phyloP scores from a whole-genome alignment of 345 rosid species.

The Citrus glauca region DNA sequence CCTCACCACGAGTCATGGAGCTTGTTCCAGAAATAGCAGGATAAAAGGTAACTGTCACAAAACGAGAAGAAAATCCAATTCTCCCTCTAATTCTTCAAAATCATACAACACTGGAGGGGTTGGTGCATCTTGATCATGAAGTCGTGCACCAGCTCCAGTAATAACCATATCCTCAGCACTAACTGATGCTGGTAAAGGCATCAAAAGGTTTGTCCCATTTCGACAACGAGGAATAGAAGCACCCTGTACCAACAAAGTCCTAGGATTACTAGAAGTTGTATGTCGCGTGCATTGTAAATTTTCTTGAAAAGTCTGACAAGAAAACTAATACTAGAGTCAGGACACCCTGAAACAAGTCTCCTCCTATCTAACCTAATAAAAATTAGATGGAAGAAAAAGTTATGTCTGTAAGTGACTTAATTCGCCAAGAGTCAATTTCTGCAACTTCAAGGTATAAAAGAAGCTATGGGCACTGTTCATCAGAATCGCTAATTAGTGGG shows the following conservation, averaged over 20 bases:
- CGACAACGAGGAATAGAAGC: constrained; percentile 82
- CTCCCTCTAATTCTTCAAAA: constrained; percentile 97
- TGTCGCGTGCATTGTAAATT: not conserved
- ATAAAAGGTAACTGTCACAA: constrained; percentile 89
- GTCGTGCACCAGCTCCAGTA: constrained; percentile 95
- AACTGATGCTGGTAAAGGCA: constrained; percentile 78
- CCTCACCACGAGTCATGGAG: constrained; percentile 93
- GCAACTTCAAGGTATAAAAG: not conserved
- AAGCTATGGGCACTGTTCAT: not conserved
- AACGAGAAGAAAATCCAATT: constrained; percentile 85
- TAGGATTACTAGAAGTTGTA: constrained; percentile 5
- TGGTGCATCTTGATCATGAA: constrained; percentile 67
- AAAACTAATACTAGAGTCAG: not conserved
- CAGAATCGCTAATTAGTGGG: not conserved
- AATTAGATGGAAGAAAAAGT: not conserved
- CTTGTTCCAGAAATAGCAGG: constrained; percentile 70
- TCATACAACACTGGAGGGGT: constrained; percentile 70
- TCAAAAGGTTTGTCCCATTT: constrained; percentile 82
- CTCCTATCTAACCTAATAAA: not conserved
- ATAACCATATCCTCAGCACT: constrained; percentile 89
- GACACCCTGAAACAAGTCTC: not conserved
- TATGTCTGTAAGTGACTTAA: not conserved
- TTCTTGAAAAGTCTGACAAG: not conserved
- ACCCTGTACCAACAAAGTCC: constrained; percentile 55
- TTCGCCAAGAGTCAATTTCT: not conserved